A percentile compares a stretch with the other conserved stretches of the same genome.
Conservation (phyloP, 768 basidiomycete genomes). For the Hericium erinaceus region DNA sequence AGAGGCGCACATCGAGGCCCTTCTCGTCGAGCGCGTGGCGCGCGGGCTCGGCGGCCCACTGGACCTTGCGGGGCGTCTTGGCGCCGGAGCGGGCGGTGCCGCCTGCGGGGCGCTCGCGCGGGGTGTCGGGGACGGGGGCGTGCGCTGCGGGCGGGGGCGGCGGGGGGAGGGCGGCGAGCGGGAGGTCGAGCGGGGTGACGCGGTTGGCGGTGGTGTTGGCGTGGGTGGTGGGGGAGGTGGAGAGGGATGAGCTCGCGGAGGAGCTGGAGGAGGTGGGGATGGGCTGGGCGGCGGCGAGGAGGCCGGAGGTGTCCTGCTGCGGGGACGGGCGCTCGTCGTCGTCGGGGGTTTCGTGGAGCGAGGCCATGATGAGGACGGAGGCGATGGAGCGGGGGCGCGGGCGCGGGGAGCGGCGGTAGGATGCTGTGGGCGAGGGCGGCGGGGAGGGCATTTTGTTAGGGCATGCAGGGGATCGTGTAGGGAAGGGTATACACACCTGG, state of each 20-base stretch:
- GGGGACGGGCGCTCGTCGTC: not conserved
- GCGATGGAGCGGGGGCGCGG: not conserved
- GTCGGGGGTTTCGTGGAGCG: not conserved
- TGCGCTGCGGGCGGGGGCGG: not conserved
- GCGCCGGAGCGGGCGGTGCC: slow-evolving; percentile 1
- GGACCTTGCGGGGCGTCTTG: slow-evolving; percentile 12
- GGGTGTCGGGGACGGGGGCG: not conserved
- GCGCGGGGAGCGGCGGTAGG: not conserved
- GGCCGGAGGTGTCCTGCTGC: too few relatives aligned
- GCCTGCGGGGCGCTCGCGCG: not conserved
- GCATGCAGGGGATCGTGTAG: not conserved
- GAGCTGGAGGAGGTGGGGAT: not conserved
- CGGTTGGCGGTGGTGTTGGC: not conserved
- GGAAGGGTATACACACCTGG: not conserved
- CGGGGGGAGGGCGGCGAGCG: not conserved
- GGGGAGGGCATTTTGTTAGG: not conserved
- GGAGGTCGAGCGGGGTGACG: not conserved
- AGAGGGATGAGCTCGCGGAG: not conserved
- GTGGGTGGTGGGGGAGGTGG: not conserved
- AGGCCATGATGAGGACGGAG: not conserved
- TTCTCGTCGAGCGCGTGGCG: slow-evolving; percentile 42
- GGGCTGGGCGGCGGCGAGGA: not conserved
- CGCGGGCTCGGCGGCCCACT: slow-evolving; percentile 9
- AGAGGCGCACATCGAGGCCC: slow-evolving; percentile 38
- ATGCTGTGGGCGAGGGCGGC: not conserved